Conservation (phyloP, 2,329 filamentous ascomycete genomes). For the Verticillium nonalfalfae region DNA sequence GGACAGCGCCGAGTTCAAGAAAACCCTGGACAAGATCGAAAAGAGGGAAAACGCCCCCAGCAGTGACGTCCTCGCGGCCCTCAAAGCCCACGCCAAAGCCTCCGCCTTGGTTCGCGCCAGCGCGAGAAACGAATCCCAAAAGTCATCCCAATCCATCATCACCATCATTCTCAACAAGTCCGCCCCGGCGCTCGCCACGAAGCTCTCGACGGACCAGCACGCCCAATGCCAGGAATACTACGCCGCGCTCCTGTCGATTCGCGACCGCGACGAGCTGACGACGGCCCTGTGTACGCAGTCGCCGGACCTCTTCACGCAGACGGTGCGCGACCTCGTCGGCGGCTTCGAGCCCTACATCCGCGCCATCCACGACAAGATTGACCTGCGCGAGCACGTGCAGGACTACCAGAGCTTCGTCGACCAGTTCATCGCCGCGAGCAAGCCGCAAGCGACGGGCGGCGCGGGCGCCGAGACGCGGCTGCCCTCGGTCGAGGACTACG, state of each 20-base stretch:
- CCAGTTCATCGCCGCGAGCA: slow-evolving; percentile 60
- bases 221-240: slow-evolving; percentile 62
- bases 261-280: slow-evolving; percentile 67
- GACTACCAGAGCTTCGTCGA: slow-evolving; percentile 63
- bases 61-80: slow-evolving; percentile 54
- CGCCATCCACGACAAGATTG: slow-evolving; percentile 62
- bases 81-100: slow-evolving; percentile 51
- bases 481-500: slow-evolving; percentile 67
- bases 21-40: slow-evolving; percentile 58
- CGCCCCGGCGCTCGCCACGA: slow-evolving; percentile 35
- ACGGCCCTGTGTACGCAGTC: slow-evolving; percentile 59
- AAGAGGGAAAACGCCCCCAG: slow-evolving; percentile 50
- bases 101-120: slow-evolving; percentile 51
- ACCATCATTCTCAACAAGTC: slow-evolving; percentile 54
- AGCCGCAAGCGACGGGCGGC: slow-evolving; percentile 27
- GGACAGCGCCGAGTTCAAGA: slow-evolving; percentile 66
- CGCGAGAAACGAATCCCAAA: slow-evolving; percentile 25
- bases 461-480: slow-evolving; percentile 13
- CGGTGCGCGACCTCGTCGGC: slow-evolving; percentile 56
- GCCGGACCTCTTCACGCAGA: slow-evolving; percentile 67
- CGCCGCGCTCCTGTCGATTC: slow-evolving; percentile 61
- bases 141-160: slow-evolving; percentile 55
- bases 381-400: slow-evolving; percentile 62
- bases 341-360: slow-evolving; percentile 73
- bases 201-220: slow-evolving; percentile 56